Conservation (phyloP, 2,329 filamentous ascomycete species). For the Neopestalotiopsis sp. region DNA sequence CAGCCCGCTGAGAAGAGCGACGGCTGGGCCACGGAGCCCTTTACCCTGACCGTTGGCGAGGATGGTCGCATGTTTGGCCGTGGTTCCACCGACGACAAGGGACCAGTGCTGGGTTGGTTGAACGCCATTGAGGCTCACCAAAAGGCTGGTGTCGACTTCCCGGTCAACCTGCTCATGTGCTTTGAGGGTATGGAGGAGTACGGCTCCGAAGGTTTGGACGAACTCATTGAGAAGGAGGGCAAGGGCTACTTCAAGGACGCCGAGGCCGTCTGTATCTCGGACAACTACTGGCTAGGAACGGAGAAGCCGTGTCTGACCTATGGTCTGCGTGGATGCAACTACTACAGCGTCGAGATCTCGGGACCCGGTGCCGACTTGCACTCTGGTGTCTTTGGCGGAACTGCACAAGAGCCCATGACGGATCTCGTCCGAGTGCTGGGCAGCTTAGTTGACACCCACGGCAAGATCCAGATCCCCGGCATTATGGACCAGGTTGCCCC, state of each 20-base stretch:
- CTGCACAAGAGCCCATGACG: constrained; percentile 98
- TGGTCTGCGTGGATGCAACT: constrained; percentile 95
- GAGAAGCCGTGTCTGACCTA: constrained; percentile 99
- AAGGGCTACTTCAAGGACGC: constrained; percentile 95
- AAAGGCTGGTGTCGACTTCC: constrained; percentile 91
- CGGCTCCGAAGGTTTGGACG: constrained; percentile 93
- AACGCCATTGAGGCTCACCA: constrained; percentile 98
- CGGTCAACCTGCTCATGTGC: constrained; percentile 98
- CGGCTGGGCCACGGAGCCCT: constrained; percentile 95
- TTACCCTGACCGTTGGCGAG: constrained; percentile 84
- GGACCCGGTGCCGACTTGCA: constrained; percentile 94
- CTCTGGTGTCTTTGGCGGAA: constrained; percentile 95
- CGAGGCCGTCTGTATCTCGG: constrained; percentile 96
- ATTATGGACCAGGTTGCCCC: constrained; percentile 93
- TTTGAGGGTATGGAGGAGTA: constrained; percentile 99
- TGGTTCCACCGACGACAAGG: constrained; percentile 97
- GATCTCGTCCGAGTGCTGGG: constrained; percentile 85
- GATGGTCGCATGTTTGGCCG: constrained; percentile 96
- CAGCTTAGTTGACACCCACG: constrained; percentile 84
- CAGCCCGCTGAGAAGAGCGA: constrained; percentile 93
- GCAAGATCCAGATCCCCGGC: constrained; percentile 93
- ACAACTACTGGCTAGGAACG: constrained; percentile 99
- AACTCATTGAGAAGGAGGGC: constrained; percentile 89
- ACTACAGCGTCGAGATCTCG: constrained; percentile 91
- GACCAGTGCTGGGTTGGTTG: constrained; percentile 94